Conservation (phyloP, 306 rosid genomes). For the Begonia peltatifolia region DNA sequence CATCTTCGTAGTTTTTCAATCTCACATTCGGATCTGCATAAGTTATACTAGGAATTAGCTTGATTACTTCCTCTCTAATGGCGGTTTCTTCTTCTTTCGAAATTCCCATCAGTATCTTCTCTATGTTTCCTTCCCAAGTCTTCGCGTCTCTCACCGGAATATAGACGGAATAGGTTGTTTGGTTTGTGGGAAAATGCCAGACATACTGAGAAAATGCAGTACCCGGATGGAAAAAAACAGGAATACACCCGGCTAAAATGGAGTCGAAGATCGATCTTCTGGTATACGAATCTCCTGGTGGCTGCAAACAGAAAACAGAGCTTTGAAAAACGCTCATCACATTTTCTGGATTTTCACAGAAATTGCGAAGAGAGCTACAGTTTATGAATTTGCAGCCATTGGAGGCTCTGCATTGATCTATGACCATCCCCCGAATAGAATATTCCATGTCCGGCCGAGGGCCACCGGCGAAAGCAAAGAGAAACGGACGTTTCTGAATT, state of each 20-base stretch:
- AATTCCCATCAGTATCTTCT: slow-evolving; percentile 34
- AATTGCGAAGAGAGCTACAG: slow-evolving; percentile 37
- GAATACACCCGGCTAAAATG: slow-evolving; percentile 71
- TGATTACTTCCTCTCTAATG: slow-evolving; percentile 68
- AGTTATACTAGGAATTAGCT: slow-evolving; percentile 50
- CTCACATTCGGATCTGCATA: slow-evolving; percentile 52
- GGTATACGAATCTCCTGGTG: slow-evolving; percentile 79
- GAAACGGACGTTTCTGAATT: slow-evolving; percentile 20
- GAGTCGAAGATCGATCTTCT: slow-evolving; percentile 81
- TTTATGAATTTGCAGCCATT: slow-evolving; percentile 39
- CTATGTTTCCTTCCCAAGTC: slow-evolving; percentile 37
- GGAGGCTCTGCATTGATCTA: slow-evolving; percentile 47
- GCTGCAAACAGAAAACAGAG: slow-evolving; percentile 70
- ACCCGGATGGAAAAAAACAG: slow-evolving; percentile 88
- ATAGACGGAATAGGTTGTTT: slow-evolving; percentile 49
- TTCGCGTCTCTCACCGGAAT: slow-evolving; percentile 52
- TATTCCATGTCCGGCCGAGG: slow-evolving; percentile 53
- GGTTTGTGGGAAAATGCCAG: slow-evolving; percentile 61
- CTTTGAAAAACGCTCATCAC: slow-evolving; percentile 45
- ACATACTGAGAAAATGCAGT: slow-evolving; percentile 69
- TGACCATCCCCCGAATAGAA: slow-evolving; percentile 46
- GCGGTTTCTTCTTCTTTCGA: slow-evolving; percentile 30
- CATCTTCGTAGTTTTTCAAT: slow-evolving; percentile 40
- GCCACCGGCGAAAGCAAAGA: slow-evolving; percentile 67
- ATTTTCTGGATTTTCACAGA: slow-evolving; percentile 48